Percentiles rank a stretch among this genome's conserved stretches.
phyloP scores from a whole-genome alignment of 2,329 filamentous ascomycete genomes.

The Diplodia intermedia region DNA sequence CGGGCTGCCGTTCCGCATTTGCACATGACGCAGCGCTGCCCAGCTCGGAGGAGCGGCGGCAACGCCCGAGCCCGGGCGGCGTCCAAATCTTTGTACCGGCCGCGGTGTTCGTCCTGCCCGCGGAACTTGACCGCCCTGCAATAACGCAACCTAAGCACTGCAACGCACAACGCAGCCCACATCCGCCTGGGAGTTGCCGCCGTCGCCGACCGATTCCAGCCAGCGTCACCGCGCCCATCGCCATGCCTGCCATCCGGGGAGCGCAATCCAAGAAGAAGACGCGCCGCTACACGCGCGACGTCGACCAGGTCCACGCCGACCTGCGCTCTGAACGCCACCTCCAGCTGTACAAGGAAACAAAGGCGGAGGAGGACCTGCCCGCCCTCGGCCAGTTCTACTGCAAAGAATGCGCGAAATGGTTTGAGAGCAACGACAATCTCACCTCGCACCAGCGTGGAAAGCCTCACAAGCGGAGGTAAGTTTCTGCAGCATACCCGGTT shows the following conservation, averaged over 20 bases:
- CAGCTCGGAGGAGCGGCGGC: conserved; percentile 9
- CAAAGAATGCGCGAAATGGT: conserved; percentile 94
- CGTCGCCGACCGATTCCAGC: conserved; percentile 14
- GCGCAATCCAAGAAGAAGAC: conserved; percentile 58
- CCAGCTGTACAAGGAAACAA: conserved; percentile 76
- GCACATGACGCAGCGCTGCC: not conserved
- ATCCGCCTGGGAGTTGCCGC: conserved; percentile 39
- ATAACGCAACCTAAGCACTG: conserved; percentile 26
- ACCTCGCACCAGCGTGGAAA: conserved; percentile 82
- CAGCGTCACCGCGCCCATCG: conserved; percentile 38
- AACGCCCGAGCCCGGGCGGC: conserved; percentile 9
- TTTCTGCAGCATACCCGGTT: not conserved
- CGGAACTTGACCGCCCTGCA: conserved; percentile 26
- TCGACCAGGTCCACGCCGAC: conserved; percentile 91
- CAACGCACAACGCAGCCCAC: conserved; percentile 33
- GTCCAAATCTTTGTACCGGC: conserved; percentile 8
- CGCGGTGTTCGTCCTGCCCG: not conserved
- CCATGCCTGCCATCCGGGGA: conserved; percentile 60
- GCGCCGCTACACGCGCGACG: conserved; percentile 68
- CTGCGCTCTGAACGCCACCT: conserved; percentile 80
- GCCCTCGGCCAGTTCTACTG: conserved; percentile 88
- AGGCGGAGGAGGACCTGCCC: conserved; percentile 84
- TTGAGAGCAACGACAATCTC: conserved; percentile 82
- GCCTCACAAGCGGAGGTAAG: conserved; percentile 86
- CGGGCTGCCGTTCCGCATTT: conserved; percentile 4